phyloP scores from a whole-genome alignment of 805 yeast species.

The Novakomyces olei region DNA sequence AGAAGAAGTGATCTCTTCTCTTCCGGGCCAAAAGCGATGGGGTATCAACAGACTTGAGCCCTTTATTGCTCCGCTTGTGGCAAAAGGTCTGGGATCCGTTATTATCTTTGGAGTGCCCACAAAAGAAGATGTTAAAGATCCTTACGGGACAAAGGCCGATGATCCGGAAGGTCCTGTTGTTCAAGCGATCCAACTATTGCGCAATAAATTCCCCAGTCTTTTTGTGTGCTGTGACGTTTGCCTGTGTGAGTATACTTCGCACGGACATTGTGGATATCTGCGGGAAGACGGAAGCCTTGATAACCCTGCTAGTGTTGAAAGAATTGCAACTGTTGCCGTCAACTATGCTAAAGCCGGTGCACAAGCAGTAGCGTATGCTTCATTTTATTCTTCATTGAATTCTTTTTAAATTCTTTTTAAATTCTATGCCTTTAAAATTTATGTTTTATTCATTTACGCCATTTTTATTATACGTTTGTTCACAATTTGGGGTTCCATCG shows the following conservation, averaged over 20 bases:
- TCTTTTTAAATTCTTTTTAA: too few relatives aligned
- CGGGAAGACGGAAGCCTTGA: constrained; percentile 71
- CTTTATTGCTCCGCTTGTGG: constrained; percentile 44
- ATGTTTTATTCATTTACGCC: too few relatives aligned
- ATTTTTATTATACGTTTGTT: too few relatives aligned
- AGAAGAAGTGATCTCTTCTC: constrained; percentile 45
- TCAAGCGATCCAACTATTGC: constrained; percentile 43
- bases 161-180: constrained; percentile 94
- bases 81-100: constrained; percentile 67
- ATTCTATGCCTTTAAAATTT: too few relatives aligned
- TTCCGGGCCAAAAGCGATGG: constrained; percentile 63
- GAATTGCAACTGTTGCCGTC: constrained; percentile 86
- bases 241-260: constrained; percentile 85
- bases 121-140: constrained; percentile 54
- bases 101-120: constrained; percentile 82
- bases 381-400: too few relatives aligned
- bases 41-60: constrained; percentile 64
- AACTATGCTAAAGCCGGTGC: constrained; percentile 94
- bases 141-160: constrained; percentile 72
- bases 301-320: constrained; percentile 46
- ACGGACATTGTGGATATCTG: constrained; percentile 93
- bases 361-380: constrained; percentile 82
- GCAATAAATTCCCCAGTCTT: constrained; percentile 49
- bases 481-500: too few relatives aligned
- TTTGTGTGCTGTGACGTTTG: constrained; percentile 89